Evolutionary conservation across 2,329 filamentous ascomycete species (phyloP).

Genomic region (Apiospora rasikravindrae): DNA sequence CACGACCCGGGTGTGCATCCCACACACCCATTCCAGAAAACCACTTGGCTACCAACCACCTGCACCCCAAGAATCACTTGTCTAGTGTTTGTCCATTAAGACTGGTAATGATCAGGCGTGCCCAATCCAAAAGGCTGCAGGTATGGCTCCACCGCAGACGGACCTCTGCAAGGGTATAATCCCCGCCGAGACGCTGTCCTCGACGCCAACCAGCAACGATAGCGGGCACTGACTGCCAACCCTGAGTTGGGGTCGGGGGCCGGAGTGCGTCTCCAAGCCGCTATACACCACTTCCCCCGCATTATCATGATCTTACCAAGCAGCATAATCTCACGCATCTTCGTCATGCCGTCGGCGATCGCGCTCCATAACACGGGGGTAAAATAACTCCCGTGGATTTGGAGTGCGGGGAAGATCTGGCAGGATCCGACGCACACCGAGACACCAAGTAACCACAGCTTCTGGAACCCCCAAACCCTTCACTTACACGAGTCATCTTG

Average conservation of each 20-base stretch:
- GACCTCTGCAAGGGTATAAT: not conserved
- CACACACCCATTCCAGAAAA: not conserved
- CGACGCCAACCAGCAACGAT: not conserved
- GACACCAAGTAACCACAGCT: not conserved
- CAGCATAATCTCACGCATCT: not conserved
- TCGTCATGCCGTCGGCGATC: not conserved
- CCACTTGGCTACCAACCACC: not conserved
- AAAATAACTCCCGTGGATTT: constrained; percentile 6
- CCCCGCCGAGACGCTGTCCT: not conserved
- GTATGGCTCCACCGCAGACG: not conserved
- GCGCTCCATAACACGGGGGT: constrained; percentile 2
- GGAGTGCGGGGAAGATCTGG: not conserved
- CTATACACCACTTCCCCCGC: not conserved
- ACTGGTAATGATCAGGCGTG: not conserved
- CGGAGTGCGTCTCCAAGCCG: not conserved
- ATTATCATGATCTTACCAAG: constrained; percentile 3
- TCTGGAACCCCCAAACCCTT: not conserved
- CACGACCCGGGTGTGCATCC: not conserved
- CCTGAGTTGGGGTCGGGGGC: not conserved
- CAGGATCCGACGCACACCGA: not conserved
- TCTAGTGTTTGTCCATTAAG: not conserved
- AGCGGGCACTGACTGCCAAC: not conserved
- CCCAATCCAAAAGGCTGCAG: not conserved
- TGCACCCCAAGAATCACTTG: not conserved
- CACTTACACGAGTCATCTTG: constrained; percentile 11